Percentiles rank a stretch among this genome's conserved stretches.
Evolutionary conservation across 2,329 filamentous ascomycete species (phyloP).

Genomic region (Pseudonectria buxi): DNA sequence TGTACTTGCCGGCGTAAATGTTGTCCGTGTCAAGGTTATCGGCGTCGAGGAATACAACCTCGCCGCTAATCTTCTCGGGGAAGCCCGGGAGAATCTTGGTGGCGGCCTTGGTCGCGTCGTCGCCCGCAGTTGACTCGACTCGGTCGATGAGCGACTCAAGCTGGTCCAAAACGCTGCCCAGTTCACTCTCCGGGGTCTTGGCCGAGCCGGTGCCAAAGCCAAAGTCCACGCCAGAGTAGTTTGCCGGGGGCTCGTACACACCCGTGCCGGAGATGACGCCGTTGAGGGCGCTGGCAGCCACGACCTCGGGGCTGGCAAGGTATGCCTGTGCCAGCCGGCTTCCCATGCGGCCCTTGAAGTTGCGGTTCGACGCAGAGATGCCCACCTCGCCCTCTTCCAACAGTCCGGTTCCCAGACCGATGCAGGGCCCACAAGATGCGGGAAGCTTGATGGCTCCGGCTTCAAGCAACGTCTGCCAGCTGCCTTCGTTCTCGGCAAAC

Average conservation of each 20-base stretch:
- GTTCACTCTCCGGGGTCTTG: slow-evolving; percentile 46
- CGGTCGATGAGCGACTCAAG: slow-evolving; percentile 54
- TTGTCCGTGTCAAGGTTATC: slow-evolving; percentile 83
- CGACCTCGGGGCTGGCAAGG: slow-evolving; percentile 78
- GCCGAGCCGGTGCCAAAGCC: slow-evolving; percentile 10
- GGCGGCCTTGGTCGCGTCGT: slow-evolving; percentile 31
- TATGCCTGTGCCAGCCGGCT: slow-evolving; percentile 55
- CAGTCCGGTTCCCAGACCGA: slow-evolving; percentile 69
- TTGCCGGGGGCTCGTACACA: slow-evolving; percentile 64
- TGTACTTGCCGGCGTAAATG: slow-evolving; percentile 87
- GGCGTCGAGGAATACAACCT: slow-evolving; percentile 80
- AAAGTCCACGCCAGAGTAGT: slow-evolving; percentile 16
- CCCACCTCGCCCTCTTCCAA: slow-evolving; percentile 76
- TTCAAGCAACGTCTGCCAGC: slow-evolving; percentile 64
- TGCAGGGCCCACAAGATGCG: slow-evolving; percentile 65
- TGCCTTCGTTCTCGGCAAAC: slow-evolving; percentile 67
- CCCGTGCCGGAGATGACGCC: slow-evolving; percentile 68
- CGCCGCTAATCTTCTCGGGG: slow-evolving; percentile 72
- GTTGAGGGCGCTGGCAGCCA: slow-evolving; percentile 73
- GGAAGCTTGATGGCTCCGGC: slow-evolving; percentile 5
- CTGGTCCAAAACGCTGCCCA: slow-evolving; percentile 63
- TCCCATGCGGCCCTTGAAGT: slow-evolving; percentile 89
- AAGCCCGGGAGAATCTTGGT: slow-evolving; percentile 79
- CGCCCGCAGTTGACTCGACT: slow-evolving; percentile 33
- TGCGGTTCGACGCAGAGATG: slow-evolving; percentile 75